These are phyloP conservation scores for Penicillium maclennaniae DNA, from an alignment of 495 filamentous ascomycete species.

Conservation along the genomic window DNA sequence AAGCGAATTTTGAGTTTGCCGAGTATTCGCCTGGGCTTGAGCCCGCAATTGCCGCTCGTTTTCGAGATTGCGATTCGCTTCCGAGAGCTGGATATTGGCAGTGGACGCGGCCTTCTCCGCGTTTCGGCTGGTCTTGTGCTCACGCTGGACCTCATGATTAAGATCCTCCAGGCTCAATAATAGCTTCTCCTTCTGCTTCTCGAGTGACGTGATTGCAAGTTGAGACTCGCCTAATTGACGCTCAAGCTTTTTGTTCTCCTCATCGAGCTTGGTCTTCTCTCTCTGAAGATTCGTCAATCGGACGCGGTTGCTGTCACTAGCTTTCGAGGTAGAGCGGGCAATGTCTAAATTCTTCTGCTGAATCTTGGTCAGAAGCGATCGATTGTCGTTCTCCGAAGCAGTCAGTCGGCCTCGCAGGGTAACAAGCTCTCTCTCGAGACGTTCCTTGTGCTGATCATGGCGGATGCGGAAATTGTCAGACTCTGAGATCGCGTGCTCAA, in stretches of 20 bases:
- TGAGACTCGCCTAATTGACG: constrained; percentile 88
- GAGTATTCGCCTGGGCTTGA: constrained; percentile 82
- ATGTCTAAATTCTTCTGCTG: constrained; percentile 98
- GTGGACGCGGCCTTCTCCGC: constrained; percentile 89
- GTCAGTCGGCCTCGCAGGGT: constrained; percentile 86
- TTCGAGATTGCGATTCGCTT: constrained; percentile 84
- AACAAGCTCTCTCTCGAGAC: constrained; percentile 85
- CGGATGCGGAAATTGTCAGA: constrained; percentile 81
- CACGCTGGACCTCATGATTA: constrained; percentile 86
- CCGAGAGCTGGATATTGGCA: constrained; percentile 76
- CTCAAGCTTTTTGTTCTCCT: constrained; percentile 73
- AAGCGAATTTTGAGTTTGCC: constrained; percentile 71
- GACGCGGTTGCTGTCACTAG: constrained; percentile 78
- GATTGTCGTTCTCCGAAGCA: constrained; percentile 96
- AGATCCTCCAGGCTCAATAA: constrained; percentile 85
- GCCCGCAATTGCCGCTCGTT: constrained; percentile 81
- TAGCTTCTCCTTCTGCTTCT: constrained; percentile 96
- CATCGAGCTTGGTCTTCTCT: constrained; percentile 81
- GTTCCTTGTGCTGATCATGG: constrained; percentile 90
- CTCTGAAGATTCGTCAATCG: constrained; percentile 72
- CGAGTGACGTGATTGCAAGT: constrained; percentile 75
- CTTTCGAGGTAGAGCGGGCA: constrained; percentile 81
- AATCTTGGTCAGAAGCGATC: constrained; percentile 90
- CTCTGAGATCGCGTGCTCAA: constrained; percentile 79
- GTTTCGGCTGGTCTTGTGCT: constrained; percentile 85